Evolutionary conservation across 1,284 basidiomycete genomes (phyloP).

Genomic region (Caloboletus inedulis): DNA sequence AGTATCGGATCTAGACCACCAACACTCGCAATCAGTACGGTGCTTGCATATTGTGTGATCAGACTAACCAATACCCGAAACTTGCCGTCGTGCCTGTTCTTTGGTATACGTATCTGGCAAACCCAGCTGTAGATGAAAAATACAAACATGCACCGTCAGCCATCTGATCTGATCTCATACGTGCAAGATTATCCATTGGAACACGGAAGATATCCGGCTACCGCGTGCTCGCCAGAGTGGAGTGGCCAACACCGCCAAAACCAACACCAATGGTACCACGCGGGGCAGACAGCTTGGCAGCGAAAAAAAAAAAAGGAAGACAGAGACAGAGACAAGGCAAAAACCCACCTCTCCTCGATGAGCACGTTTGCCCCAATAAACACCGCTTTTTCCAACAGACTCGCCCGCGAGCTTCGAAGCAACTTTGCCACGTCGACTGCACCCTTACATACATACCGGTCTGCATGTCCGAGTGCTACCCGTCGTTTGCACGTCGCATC

Average conservation of each 20-base stretch:
- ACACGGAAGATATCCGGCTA: background rate
- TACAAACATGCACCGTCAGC: constrained; percentile 6
- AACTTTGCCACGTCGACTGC: constrained; percentile 61
- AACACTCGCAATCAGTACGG: background rate
- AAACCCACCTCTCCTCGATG: constrained; percentile 64
- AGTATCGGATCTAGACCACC: constrained; percentile 52
- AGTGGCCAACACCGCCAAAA: background rate
- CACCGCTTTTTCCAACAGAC: constrained; percentile 53
- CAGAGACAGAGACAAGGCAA: background rate
- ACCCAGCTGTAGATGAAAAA: constrained; percentile 48
- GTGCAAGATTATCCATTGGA: background rate
- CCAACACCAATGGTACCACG: background rate
- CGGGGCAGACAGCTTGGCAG: background rate
- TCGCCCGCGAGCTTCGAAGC: constrained; percentile 50
- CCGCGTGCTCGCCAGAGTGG: background rate
- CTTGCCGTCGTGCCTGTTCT: constrained; percentile 44
- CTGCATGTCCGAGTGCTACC: constrained; percentile 45
- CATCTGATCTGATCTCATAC: background rate
- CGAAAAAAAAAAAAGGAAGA: background rate
- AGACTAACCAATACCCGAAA: constrained; percentile 59
- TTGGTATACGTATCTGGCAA: constrained; percentile 55
- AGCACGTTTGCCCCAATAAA: constrained; percentile 56
- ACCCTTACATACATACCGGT: constrained; percentile 56
- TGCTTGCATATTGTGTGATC: background rate
- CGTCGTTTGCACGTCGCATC: constrained; percentile 35